Evolutionary conservation across 2,329 filamentous ascomycete genomes (phyloP).

Genomic region (Hypoxylon sp.): DNA sequence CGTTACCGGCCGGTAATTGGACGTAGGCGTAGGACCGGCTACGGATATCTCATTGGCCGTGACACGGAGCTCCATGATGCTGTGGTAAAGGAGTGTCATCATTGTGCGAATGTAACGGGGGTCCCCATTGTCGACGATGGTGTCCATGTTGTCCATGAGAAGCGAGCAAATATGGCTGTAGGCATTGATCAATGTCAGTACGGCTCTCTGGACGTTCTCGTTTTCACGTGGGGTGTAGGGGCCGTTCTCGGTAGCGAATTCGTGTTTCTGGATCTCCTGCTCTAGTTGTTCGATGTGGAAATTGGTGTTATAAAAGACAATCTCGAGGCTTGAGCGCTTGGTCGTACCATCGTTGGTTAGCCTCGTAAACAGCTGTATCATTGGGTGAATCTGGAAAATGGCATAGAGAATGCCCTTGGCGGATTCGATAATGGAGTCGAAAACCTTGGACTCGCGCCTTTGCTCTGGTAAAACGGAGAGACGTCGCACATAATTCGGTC

Average conservation of each 20-base stretch:
- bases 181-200: slow-evolving; percentile 68
- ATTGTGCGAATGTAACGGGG: slow-evolving; percentile 72
- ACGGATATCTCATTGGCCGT: slow-evolving; percentile 50
- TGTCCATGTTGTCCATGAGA: slow-evolving; percentile 67
- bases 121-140: slow-evolving; percentile 70
- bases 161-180: slow-evolving; percentile 72
- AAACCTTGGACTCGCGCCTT: slow-evolving; percentile 66
- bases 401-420: slow-evolving; percentile 73
- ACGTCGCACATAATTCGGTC: slow-evolving; percentile 69
- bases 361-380: slow-evolving; percentile 71
- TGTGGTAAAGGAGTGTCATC: slow-evolving; percentile 70
- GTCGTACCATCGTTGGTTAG: slow-evolving; percentile 67
- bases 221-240: slow-evolving; percentile 62
- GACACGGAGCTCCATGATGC: slow-evolving; percentile 71
- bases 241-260: slow-evolving; percentile 59
- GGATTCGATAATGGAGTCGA: slow-evolving; percentile 68
- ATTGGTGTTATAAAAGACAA: slow-evolving; percentile 73
- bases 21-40: slow-evolving; percentile 35
- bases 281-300: slow-evolving; percentile 72
- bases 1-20: slow-evolving; percentile 38
- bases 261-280: slow-evolving; percentile 69
- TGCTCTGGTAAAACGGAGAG: slow-evolving; percentile 70
- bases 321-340: slow-evolving; percentile 70
- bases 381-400: slow-evolving; percentile 72
- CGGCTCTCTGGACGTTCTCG: slow-evolving; percentile 69